Percentiles rank a stretch among this genome's conserved stretches.
phyloP scores from a whole-genome alignment of 148 eudicot species.

The Silene uniflora region DNA sequence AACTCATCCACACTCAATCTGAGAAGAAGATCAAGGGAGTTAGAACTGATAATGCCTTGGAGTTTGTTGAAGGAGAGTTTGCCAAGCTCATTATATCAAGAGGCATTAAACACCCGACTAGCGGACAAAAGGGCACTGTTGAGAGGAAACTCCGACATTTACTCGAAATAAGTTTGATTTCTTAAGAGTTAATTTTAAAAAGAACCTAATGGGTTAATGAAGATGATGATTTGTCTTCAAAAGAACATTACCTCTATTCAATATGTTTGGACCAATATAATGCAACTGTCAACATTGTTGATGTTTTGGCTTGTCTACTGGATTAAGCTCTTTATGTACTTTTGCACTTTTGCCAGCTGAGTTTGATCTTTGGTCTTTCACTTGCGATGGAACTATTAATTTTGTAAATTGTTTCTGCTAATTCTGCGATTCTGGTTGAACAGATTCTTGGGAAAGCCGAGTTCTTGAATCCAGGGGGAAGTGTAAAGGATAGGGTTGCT shows the following conservation, averaged over 20 bases:
- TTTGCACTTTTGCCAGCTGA: not conserved
- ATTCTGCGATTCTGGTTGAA: slow-evolving; percentile 16
- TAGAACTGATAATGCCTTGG: no score
- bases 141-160: no score
- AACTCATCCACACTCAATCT: no score
- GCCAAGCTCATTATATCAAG: no score
- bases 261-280: not conserved
- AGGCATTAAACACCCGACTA: no score
- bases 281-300: not conserved
- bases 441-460: slow-evolving; percentile 97
- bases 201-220: no score
- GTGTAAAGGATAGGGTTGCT: slow-evolving; percentile 95
- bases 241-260: not conserved
- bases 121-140: no score
- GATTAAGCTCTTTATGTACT: not conserved
- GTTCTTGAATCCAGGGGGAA: slow-evolving; percentile 94
- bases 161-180: not conserved
- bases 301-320: not conserved
- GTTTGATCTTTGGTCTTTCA: not conserved
- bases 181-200: no score
- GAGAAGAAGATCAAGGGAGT: no score
- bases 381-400: not conserved
- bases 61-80: not conserved
- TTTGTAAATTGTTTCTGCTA: not conserved
- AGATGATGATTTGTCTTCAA: no score